Evolutionary conservation across 1,284 basidiomycete genomes (phyloP), one percentile per base, ranked within the genome.

Genomic region (Anthracocystis setariae): DNA sequence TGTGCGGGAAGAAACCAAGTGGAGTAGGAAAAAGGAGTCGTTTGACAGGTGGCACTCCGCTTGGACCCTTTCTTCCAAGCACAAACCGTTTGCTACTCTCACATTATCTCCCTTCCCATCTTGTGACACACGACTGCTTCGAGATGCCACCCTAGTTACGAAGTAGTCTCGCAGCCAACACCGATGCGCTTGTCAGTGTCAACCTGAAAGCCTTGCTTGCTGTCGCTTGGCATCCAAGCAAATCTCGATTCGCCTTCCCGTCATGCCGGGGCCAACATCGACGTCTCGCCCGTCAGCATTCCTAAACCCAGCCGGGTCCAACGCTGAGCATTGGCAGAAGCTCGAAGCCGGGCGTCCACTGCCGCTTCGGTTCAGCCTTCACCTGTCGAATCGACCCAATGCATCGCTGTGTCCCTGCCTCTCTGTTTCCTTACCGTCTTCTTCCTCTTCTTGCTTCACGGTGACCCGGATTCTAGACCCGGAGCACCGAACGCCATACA

Each of bases 381-480:
- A 53, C 15, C 59, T 47, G 13, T 72, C 69, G 0, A 55, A 59
- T 7, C 58, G 69, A n/a, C 51, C 55, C 5, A 66, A 66, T 29
- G 47, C 48, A 1, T 43, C 59, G 0, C 59, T 72, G 13, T 72
- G 69, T 15, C 69, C 69, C 1, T 62, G 59, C 29, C 51, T 72
- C 0, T 27, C 61, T 20, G 58, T 44, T 17, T 24, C 44, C 8
- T 44, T 72, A 2, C 21, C 45, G 17, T 38, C 45, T 17, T 3
- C 24, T 4, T 20, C 24, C 7, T 17, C 18, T 7, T 25, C 8
- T 1, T 24, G 18, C 7, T 44, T 43, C 47, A 58, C 54, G 1
- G 52, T 69, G 10, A 53, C 58, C 0, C 61, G 72, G 13, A 70
- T 74, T 35, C 49, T 74, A 5, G 72, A 74, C 25, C 72, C 72